A percentile compares a stretch with the other conserved stretches of the same genome.
Evolutionary conservation across 2,329 filamentous ascomycete genomes (phyloP).

Genomic region (Cucurbitaria berberidis): DNA sequence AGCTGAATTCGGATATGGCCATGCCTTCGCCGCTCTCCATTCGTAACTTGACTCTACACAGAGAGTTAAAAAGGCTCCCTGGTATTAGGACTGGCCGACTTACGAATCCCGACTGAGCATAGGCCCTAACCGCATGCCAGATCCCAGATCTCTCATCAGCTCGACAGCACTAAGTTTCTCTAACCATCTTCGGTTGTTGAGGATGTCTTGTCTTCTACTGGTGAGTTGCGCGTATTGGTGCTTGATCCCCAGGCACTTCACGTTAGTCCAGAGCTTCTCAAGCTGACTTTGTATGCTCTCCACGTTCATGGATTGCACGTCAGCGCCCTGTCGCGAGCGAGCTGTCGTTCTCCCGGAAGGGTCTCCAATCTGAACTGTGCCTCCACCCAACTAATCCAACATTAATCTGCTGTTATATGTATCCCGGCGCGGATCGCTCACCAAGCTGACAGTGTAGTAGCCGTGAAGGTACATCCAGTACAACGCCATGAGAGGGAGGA

Average conservation of each 20-base stretch:
- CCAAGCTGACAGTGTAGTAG: conserved; percentile 68
- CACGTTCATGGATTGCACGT: conserved; percentile 67
- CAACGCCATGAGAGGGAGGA: conserved; percentile 80
- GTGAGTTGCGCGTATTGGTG: conserved; percentile 69
- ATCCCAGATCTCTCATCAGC: conserved; percentile 75
- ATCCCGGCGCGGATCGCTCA: conserved; percentile 37
- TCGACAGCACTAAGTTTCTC: conserved; percentile 74
- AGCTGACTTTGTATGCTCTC: conserved; percentile 73
- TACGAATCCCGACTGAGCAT: conserved; percentile 90
- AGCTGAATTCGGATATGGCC: conserved; percentile 91
- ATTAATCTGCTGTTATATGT: conserved; percentile 29
- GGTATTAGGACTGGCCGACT: conserved; percentile 47
- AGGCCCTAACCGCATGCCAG: conserved; percentile 76
- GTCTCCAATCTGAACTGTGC: conserved; percentile 79
- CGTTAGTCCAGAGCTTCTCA: conserved; percentile 75
- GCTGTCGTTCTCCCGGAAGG: conserved; percentile 72
- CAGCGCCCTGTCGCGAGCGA: conserved; percentile 60
- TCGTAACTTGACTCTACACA: conserved; percentile 73
- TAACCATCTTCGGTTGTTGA: conserved; percentile 88
- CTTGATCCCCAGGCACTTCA: conserved; percentile 68
- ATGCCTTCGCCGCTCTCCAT: conserved; percentile 88
- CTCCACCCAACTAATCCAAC: conserved; percentile 65
- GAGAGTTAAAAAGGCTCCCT: conserved; percentile 18
- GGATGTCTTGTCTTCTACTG: conserved; percentile 70
- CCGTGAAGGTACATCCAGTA: conserved; percentile 86